These are phyloP conservation scores for Cladochytrium replicatum DNA, from an alignment of 192 early-diverging fungal species.

Conservation along the genomic window DNA sequence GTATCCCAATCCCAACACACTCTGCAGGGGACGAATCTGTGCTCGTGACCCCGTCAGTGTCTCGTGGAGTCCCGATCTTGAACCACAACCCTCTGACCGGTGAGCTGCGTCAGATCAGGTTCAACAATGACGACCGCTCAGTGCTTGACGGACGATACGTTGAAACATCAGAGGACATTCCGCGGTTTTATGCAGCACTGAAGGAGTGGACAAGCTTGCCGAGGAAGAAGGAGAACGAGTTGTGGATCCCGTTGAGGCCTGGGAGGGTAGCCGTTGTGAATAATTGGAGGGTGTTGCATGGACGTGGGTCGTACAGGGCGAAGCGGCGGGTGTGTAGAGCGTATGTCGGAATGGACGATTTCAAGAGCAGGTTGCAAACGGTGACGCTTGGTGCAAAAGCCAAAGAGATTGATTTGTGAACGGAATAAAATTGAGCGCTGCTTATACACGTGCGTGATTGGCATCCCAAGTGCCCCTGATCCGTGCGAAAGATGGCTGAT, in stretches of 20 bases:
- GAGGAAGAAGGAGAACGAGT: constrained; percentile 43
- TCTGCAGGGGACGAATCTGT: constrained; percentile 63
- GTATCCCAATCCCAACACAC: constrained; percentile 52
- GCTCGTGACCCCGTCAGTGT: constrained; percentile 52
- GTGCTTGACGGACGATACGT: constrained; percentile 38
- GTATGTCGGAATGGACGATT: constrained; percentile 73
- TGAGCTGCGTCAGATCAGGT: constrained; percentile 58
- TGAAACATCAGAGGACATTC: constrained; percentile 21
- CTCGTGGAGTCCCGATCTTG: constrained; percentile 50
- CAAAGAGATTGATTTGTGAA: background rate
- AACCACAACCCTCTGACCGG: constrained; percentile 45
- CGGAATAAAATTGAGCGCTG: background rate
- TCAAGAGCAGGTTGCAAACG: constrained; percentile 35
- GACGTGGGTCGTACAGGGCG: constrained; percentile 60
- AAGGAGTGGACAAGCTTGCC: constrained; percentile 55
- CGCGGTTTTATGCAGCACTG: constrained; percentile 62
- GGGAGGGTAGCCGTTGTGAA: constrained; percentile 65
- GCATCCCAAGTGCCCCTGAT: constrained; percentile 4
- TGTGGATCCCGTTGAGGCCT: constrained; percentile 55
- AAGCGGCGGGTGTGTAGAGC: constrained; percentile 57
- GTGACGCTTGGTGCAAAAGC: constrained; percentile 15
- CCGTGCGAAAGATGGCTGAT: no score
- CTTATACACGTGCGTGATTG: background rate
- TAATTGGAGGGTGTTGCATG: constrained; percentile 77
- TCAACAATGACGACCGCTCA: constrained; percentile 77